phyloP scores from a whole-genome alignment of 1,139 yeast species.

The Cylindricascospora bacillispora region DNA sequence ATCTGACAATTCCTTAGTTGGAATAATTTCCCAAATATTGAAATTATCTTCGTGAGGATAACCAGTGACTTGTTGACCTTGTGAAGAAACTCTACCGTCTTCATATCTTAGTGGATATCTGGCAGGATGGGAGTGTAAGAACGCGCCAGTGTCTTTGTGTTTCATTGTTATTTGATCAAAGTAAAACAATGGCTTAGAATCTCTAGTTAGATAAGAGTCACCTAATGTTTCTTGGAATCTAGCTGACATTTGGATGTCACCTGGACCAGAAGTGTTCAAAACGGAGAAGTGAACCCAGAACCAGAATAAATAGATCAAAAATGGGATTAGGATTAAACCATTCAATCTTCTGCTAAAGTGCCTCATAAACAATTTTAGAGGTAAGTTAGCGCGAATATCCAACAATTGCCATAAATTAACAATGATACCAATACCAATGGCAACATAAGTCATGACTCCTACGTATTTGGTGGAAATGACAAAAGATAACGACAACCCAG shows the following conservation, averaged over 20 bases:
- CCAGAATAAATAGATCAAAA: constrained; percentile 77
- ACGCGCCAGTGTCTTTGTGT: constrained; percentile 64
- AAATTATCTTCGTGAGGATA: constrained; percentile 45
- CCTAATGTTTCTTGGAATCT: constrained; percentile 85
- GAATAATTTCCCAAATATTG: constrained; percentile 82
- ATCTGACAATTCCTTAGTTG: constrained; percentile 37
- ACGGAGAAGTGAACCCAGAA: constrained; percentile 82
- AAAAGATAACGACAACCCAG: constrained; percentile 79
- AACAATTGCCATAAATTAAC: constrained; percentile 80
- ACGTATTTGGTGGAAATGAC: constrained; percentile 93
- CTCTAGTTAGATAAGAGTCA: constrained; percentile 66
- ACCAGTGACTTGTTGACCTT: constrained; percentile 90
- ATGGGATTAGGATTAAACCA: constrained; percentile 68
- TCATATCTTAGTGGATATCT: constrained; percentile 85
- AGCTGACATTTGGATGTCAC: constrained; percentile 85
- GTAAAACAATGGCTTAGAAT: constrained; percentile 60
- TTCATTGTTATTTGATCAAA: constrained; percentile 64
- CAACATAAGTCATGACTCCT: constrained; percentile 80
- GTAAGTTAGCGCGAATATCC: constrained; percentile 58
- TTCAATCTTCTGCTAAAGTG: constrained; percentile 72
- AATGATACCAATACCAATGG: constrained; percentile 75
- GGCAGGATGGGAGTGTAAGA: constrained; percentile 66
- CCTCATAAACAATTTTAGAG: constrained; percentile 42
- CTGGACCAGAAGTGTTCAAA: constrained; percentile 81
- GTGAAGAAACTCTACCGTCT: constrained; percentile 91